phyloP scores from a whole-genome alignment of 1,284 basidiomycete genomes.

The Austroboletus niveus region DNA sequence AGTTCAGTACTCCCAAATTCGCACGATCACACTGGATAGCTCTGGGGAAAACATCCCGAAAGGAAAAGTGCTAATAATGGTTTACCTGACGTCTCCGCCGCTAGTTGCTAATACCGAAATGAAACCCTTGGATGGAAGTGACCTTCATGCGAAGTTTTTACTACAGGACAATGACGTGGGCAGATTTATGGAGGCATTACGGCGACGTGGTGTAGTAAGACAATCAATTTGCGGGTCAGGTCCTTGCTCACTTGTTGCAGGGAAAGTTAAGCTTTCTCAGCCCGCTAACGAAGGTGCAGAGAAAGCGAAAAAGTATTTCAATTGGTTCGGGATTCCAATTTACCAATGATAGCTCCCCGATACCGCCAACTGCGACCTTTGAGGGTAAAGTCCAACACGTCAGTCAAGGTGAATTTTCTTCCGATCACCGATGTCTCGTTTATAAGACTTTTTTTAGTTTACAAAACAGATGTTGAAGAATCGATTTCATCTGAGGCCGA shows the following conservation, averaged over 20 bases:
- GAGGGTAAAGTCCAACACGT: conserved; percentile 35
- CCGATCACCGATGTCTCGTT: background rate
- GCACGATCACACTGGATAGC: conserved; percentile 39
- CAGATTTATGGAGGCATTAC: conserved; percentile 42
- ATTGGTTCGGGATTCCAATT: conserved; percentile 31
- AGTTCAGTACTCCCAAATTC: conserved; percentile 45
- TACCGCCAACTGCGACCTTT: conserved; percentile 25
- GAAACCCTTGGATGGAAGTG: conserved; percentile 18
- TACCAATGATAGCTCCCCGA: conserved; percentile 19
- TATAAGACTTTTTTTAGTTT: conserved; percentile 19
- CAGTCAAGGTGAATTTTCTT: conserved; percentile 16
- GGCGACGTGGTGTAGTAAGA: conserved; percentile 44
- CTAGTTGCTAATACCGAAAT: conserved; percentile 36
- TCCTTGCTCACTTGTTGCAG: conserved; percentile 14
- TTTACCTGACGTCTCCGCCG: conserved; percentile 39
- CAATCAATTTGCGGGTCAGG: background rate
- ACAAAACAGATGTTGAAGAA: conserved; percentile 27
- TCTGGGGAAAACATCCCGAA: conserved; percentile 17
- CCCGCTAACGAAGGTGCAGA: conserved; percentile 10
- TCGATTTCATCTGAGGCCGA: background rate
- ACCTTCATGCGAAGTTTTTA: conserved; percentile 37
- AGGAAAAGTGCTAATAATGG: conserved; percentile 31
- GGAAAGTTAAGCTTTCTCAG: conserved; percentile 31
- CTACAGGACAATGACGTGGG: conserved; percentile 33
- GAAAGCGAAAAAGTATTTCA: conserved; percentile 23